Conservation (phyloP, 2,329 filamentous ascomycete genomes). For the Cladosporium oxysporum region DNA sequence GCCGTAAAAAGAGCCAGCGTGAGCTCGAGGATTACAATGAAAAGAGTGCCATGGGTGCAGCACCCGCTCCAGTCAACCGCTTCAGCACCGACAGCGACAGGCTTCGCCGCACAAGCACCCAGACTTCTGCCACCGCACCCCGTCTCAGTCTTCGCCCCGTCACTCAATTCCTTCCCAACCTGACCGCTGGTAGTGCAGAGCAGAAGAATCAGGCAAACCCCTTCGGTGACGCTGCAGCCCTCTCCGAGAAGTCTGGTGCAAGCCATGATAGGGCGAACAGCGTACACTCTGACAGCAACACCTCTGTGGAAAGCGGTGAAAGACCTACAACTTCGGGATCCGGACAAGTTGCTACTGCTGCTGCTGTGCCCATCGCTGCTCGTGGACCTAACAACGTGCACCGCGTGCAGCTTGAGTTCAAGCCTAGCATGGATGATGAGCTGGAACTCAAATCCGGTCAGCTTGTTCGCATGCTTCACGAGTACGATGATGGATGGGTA, state of each 20-base stretch:
- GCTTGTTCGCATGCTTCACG: constrained; percentile 84
- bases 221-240: constrained; percentile 38
- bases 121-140: constrained; percentile 63
- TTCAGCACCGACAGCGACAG: constrained; percentile 31
- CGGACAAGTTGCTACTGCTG: constrained; percentile 33
- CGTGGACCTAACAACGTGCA: constrained; percentile 66
- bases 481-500: constrained; percentile 99
- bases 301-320: constrained; percentile 21
- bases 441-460: constrained; percentile 78
- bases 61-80: constrained; percentile 23
- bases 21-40: constrained; percentile 44
- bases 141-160: constrained; percentile 81
- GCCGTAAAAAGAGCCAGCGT: constrained; percentile 67
- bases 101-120: constrained; percentile 42
- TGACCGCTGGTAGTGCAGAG: constrained; percentile 49
- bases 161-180: constrained; percentile 76
- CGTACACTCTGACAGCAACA: constrained; percentile 21
- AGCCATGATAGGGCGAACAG: constrained; percentile 24
- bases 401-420: constrained; percentile 92
- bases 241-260: constrained; percentile 31
- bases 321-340: constrained; percentile 29
- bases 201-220: constrained; percentile 33
- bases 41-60: constrained; percentile 35
- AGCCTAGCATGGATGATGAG: constrained; percentile 89
- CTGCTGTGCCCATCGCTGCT: constrained; percentile 45